Evolutionary conservation across 192 early-diverging fungal genomes (phyloP), one percentile per base, ranked within the genome.

Genomic region (Oehlia diaphana): DNA sequence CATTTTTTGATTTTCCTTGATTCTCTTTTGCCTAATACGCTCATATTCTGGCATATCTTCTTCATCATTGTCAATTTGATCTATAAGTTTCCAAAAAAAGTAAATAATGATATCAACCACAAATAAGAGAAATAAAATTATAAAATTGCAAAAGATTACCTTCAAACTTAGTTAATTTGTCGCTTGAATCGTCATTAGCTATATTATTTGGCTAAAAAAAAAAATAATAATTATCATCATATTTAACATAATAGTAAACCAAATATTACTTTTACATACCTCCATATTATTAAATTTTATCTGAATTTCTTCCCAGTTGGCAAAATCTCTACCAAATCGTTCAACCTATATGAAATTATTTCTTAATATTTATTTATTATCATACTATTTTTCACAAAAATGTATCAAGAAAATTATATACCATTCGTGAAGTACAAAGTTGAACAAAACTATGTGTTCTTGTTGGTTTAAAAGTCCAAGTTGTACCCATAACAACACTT

Each of bases 401-500:
- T 33, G 23, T 28, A 35, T 10, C 3, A 28, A 16, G 9, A 16
- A 58, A 7, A 1, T 14, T 26, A 9, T 65, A 16, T 83, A 86
- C 92, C 92, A 95, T 92, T 31, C 94, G 86, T 1, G 95, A 95
- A 69, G 90, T 90, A 67, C 92, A 94, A 23, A 95, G 85, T 13
- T 90, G 86, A 7, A 90, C 86, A 79, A 96, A 93, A 3, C 83
- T 62, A 78, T 90, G 85, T 21, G 86, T 84, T 21, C 79, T 77
- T 35, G 91, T 91, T 3, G 91, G 90, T 62, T 87, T 89, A 80
- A 97, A 96, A 0, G 92, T 90, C 95, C 95, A 96, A 2, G 94
- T 93, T 6, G 94, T 96, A 26, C 95, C 96, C 94, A 96, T 96
- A 1, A 95, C 94, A 9, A 96, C 92, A 82, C 92, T 92, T 42